Percentiles rank a stretch among this genome's conserved stretches.
Evolutionary conservation across 768 basidiomycete species (phyloP).

Genomic region (Lentinula raphanica): DNA sequence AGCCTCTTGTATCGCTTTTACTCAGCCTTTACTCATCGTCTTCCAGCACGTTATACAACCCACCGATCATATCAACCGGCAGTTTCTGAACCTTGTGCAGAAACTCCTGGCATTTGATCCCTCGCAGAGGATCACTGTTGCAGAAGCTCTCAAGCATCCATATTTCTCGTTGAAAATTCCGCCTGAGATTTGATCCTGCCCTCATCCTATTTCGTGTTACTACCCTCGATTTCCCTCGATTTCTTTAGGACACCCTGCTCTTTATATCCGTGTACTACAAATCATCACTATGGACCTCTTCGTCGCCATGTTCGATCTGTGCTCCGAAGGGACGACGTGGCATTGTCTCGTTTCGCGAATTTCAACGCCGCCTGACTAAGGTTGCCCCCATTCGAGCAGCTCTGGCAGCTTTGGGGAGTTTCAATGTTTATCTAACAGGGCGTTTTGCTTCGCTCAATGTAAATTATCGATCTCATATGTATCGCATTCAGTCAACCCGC

Average conservation of each 20-base stretch:
- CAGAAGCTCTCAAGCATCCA: constrained; percentile 81
- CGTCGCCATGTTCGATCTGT: background rate
- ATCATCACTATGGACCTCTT: constrained; percentile 9
- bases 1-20: constrained; percentile 18
- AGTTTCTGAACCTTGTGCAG: constrained; percentile 85
- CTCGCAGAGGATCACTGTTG: constrained; percentile 78
- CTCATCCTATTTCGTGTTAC: constrained; percentile 19
- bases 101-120: constrained; percentile 90
- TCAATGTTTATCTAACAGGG: background rate
- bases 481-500: background rate
- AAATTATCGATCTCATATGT: background rate
- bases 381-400: background rate
- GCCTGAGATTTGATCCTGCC: constrained; percentile 53
- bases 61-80: constrained; percentile 64
- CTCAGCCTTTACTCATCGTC: constrained; percentile 7
- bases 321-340: background rate
- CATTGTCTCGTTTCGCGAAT: background rate
- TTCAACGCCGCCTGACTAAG: background rate
- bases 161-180: constrained; percentile 73
- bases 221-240: constrained; percentile 16
- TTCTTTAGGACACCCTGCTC: constrained; percentile 19
- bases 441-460: background rate
- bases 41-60: constrained; percentile 80
- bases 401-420: background rate
- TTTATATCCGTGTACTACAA: constrained; percentile 21